These are phyloP conservation scores for Phytophthora pluvialis DNA, from an alignment of 352 stramenopile species.

Conservation along the genomic window DNA sequence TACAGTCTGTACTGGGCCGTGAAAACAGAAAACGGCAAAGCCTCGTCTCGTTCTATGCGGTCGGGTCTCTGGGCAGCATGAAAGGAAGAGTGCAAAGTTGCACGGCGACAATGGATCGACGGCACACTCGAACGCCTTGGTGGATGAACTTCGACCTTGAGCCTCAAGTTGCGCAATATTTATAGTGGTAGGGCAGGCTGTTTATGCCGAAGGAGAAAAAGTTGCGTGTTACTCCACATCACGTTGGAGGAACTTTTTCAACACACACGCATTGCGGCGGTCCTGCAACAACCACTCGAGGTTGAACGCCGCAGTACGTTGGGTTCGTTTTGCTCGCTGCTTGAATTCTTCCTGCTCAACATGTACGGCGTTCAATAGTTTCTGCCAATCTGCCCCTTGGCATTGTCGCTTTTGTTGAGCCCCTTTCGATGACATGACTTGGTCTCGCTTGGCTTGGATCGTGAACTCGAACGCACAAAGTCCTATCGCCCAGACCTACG, in stretches of 20 bases:
- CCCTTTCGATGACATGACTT: background rate
- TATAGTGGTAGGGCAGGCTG: background rate
- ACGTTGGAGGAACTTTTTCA: conserved; percentile 32
- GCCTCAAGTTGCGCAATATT: too few species aligned
- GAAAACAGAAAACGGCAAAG: too few species aligned
- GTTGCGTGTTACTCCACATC: background rate
- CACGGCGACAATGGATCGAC: too few species aligned
- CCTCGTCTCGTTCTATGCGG: too few species aligned
- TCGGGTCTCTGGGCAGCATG: too few species aligned
- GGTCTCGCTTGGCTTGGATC: conserved; percentile 31
- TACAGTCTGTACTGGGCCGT: too few species aligned
- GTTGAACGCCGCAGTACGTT: conserved; percentile 7
- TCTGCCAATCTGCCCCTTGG: conserved; percentile 28
- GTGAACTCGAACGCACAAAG: conserved; percentile 47
- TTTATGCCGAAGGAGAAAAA: background rate
- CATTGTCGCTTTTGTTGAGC: conserved; percentile 1
- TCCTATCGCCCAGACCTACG: conserved; percentile 54
- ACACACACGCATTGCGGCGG: conserved; percentile 32
- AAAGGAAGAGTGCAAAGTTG: too few species aligned
- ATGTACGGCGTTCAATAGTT: conserved; percentile 25
- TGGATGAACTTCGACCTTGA: too few species aligned
- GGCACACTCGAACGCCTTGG: too few species aligned
- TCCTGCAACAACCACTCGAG: conserved; percentile 39
- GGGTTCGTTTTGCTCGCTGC: conserved; percentile 9
- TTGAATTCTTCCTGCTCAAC: conserved; percentile 20